Conservation (phyloP, 257 asterid species). For the Misopates orontium region DNA sequence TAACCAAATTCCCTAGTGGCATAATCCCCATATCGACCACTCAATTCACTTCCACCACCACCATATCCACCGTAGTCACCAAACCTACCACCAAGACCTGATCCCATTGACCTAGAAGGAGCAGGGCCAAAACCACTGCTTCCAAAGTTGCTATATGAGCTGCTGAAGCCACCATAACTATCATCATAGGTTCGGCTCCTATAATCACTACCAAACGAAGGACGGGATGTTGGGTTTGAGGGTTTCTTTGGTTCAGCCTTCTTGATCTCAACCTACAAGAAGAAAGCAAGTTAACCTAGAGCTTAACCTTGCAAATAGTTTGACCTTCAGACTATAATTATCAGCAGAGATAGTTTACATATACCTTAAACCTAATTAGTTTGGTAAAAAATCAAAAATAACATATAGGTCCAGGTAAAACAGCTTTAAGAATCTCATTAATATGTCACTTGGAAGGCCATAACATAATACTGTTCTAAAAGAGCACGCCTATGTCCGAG, state of each 20-base stretch:
- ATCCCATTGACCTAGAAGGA: slow-evolving; percentile 85
- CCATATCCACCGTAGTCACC: slow-evolving; percentile 77
- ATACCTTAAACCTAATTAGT: too few species aligned
- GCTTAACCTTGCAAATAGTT: slow-evolving; percentile 45
- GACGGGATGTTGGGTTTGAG: slow-evolving; percentile 83
- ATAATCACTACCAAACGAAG: slow-evolving; percentile 88
- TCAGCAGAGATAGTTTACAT: not conserved
- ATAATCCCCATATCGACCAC: slow-evolving; percentile 85
- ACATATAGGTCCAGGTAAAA: too few species aligned
- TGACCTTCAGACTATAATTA: slow-evolving; percentile 12
- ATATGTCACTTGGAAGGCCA: too few species aligned
- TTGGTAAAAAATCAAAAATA: too few species aligned
- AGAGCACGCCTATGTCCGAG: slow-evolving; percentile 19
- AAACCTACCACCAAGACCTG: slow-evolving; percentile 76
- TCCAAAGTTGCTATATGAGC: slow-evolving; percentile 67
- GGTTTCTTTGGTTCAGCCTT: slow-evolving; percentile 99
- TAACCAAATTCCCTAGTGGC: slow-evolving; percentile 72
- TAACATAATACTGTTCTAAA: too few species aligned
- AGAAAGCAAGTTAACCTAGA: slow-evolving; percentile 94
- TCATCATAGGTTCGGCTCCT: slow-evolving; percentile 86
- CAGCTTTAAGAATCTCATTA: too few species aligned
- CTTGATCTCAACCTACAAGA: slow-evolving; percentile 99
- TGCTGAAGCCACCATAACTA: slow-evolving; percentile 71
- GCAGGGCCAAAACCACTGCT: slow-evolving; percentile 87
- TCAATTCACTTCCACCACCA: slow-evolving; percentile 57